These are phyloP conservation scores for Mortierella alpina DNA, from an alignment of 192 early-diverging fungal species.

Conservation along the genomic window DNA sequence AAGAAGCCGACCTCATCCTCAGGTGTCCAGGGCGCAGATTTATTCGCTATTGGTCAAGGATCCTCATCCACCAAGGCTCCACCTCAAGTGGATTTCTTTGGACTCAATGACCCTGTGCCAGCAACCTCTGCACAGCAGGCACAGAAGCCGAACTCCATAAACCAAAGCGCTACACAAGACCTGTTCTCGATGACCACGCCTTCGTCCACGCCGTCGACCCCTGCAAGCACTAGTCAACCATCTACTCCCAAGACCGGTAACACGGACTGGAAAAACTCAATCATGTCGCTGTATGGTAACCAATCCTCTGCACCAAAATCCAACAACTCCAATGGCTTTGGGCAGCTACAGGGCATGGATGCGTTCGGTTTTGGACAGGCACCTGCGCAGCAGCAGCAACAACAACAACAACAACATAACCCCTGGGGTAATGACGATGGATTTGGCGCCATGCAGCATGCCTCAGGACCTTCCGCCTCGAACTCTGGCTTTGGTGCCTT, in stretches of 20 bases:
- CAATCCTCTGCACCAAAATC: slow-evolving; percentile 34
- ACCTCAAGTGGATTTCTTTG: slow-evolving; percentile 37
- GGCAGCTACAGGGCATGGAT: slow-evolving; percentile 47
- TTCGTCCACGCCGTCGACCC: slow-evolving; percentile 5
- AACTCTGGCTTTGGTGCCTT: slow-evolving; percentile 37
- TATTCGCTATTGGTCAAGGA: slow-evolving; percentile 36
- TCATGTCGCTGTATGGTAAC: slow-evolving; percentile 48
- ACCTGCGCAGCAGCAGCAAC: slow-evolving; percentile 31
- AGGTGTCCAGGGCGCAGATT: slow-evolving; percentile 31
- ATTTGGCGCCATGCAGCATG: slow-evolving; percentile 50
- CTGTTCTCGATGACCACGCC: slow-evolving; percentile 22
- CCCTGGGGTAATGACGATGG: slow-evolving; percentile 48
- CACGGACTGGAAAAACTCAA: slow-evolving; percentile 50
- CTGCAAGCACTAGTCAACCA: background rate
- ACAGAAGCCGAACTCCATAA: background rate
- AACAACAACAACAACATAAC: slow-evolving; percentile 27
- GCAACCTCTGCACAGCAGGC: slow-evolving; percentile 9
- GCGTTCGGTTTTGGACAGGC: slow-evolving; percentile 35
- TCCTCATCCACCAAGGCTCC: slow-evolving; percentile 8
- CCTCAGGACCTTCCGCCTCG: slow-evolving; percentile 7
- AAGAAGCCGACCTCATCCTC: slow-evolving; percentile 26
- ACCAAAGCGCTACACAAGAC: slow-evolving; percentile 18
- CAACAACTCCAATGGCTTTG: slow-evolving; percentile 15
- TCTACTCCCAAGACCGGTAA: slow-evolving; percentile 25
- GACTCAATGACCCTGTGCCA: slow-evolving; percentile 33